These are phyloP conservation scores for Euphrasia confusa DNA, from an alignment of 257 asterid species.

Conservation along the genomic window DNA sequence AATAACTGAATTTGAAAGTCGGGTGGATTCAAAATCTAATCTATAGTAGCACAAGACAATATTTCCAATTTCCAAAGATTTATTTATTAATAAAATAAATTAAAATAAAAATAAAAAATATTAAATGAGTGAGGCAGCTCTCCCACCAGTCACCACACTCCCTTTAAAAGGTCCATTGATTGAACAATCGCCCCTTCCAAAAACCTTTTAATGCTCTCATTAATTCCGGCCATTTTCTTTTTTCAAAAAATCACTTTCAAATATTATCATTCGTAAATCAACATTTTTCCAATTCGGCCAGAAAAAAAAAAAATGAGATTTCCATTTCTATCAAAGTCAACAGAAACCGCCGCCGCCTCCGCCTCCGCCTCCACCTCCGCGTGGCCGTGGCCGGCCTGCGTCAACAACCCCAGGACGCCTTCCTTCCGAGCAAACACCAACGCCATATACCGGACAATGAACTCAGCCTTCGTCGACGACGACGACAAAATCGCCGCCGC, in stretches of 20 bases:
- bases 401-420: slow-evolving; percentile 39
- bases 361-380: slow-evolving; percentile 24
- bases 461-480: slow-evolving; percentile 33
- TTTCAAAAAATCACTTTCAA: neutral
- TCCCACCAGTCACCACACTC: slow-evolving; percentile 6
- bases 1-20: too few species aligned
- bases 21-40: too few species aligned
- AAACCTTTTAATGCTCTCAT: neutral
- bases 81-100: too few species aligned
- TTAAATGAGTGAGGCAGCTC: neutral
- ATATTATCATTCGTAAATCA: neutral
- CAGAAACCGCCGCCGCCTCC: slow-evolving; percentile 23
- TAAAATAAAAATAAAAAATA: neutral
- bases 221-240: neutral
- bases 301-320: slow-evolving; percentile 37
- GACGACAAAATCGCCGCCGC: slow-evolving; percentile 18
- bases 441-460: slow-evolving; percentile 30
- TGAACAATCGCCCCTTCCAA: neutral
- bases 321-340: slow-evolving; percentile 44
- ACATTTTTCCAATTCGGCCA: neutral
- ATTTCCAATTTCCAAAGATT: too few species aligned
- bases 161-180: slow-evolving; percentile 1
- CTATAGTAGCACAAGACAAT: neutral
- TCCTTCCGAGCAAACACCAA: slow-evolving; percentile 37
- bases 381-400: slow-evolving; percentile 50